A percentile compares a stretch with the other conserved stretches of the same genome.
Evolutionary conservation across 1,139 yeast genomes (phyloP).

Genomic region (Candida glucosophila): DNA sequence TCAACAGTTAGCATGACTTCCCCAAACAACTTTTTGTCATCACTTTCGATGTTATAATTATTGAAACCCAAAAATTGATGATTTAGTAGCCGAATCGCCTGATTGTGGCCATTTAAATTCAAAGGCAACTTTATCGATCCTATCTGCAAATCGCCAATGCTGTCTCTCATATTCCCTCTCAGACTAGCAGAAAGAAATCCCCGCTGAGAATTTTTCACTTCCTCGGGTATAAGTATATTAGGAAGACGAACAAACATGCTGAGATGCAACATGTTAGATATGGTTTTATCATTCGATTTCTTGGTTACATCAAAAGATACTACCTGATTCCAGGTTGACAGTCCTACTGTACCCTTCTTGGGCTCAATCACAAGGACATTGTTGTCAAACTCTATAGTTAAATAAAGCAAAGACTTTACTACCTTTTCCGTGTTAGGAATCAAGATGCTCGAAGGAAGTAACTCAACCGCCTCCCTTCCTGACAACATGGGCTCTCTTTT

Average conservation of each 20-base stretch:
- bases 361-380: conserved; percentile 82
- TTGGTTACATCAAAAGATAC: conserved; percentile 89
- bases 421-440: conserved; percentile 43
- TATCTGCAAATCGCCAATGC: conserved; percentile 33
- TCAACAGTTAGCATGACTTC: conserved; percentile 64
- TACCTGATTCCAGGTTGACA: conserved; percentile 68
- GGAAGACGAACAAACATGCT: conserved; percentile 77
- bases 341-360: conserved; percentile 52
- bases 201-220: conserved; percentile 22
- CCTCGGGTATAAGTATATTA: conserved; percentile 47
- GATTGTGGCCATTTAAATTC: conserved; percentile 28
- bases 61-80: conserved; percentile 39
- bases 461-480: conserved; percentile 32
- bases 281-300: conserved; percentile 20
- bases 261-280: conserved; percentile 46
- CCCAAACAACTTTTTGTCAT: conserved; percentile 24
- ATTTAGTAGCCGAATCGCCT: conserved; percentile 33
- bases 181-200: conserved; percentile 20
- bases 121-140: conserved; percentile 38
- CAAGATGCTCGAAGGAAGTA: conserved; percentile 60
- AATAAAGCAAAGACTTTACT: conserved; percentile 53
- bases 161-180: conserved; percentile 7
- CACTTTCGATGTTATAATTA: conserved; percentile 19
- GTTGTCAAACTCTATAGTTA: conserved; percentile 71
- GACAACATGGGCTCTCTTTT: conserved; percentile 20